Evolutionary conservation across 2,329 filamentous ascomycete genomes (phyloP).

Genomic region (Aureobasidium sp.): DNA sequence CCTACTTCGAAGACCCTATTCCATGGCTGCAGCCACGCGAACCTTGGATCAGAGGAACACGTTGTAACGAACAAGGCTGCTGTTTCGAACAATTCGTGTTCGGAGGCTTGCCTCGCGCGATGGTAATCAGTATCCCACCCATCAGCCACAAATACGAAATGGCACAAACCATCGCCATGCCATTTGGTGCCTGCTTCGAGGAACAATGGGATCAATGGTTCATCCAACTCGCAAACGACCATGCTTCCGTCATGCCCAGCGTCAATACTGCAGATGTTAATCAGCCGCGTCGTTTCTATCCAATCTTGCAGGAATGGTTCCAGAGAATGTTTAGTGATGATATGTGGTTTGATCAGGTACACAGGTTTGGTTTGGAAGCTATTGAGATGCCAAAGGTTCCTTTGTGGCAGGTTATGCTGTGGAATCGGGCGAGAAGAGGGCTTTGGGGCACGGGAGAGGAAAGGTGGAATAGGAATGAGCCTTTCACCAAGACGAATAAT

Average conservation of each 20-base stretch:
- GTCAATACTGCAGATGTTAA: background rate
- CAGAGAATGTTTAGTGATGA: background rate
- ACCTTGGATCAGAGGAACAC: background rate
- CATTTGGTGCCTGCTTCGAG: background rate
- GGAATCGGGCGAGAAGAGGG: background rate
- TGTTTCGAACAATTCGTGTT: background rate
- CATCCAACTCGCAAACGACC: background rate
- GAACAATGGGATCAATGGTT: background rate
- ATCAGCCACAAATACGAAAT: background rate
- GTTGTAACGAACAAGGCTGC: background rate
- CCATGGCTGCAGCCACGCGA: background rate
- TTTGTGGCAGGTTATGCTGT: background rate
- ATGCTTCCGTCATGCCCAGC: background rate
- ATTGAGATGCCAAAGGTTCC: background rate
- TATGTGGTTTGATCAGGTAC: background rate
- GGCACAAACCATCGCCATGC: background rate
- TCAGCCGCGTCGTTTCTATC: background rate
- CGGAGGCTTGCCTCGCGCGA: background rate
- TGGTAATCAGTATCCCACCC: background rate
- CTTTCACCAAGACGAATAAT: background rate
- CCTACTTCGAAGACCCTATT: background rate
- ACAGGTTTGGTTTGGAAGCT: background rate
- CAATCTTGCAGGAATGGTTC: background rate
- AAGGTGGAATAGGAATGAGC: background rate
- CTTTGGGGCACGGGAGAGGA: background rate